Conservation (phyloP, 2,329 filamentous ascomycete genomes). For the Ceratocystis ficicola region DNA sequence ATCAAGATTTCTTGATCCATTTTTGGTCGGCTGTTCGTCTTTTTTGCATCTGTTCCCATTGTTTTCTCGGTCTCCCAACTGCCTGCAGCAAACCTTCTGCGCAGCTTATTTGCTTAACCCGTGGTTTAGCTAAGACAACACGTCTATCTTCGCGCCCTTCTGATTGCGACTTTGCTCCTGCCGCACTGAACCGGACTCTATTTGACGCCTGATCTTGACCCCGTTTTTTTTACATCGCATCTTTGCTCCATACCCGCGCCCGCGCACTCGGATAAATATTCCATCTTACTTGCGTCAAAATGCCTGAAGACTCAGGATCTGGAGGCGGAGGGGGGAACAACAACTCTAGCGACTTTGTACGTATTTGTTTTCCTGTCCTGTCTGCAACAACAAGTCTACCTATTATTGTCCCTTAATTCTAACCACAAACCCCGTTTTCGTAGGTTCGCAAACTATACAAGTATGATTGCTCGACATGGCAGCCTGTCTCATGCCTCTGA, state of each 20-base stretch:
- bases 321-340: conserved; percentile 49
- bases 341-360: conserved; percentile 92
- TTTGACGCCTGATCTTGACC: not conserved
- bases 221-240: not conserved
- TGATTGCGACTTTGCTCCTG: no score
- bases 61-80: not conserved
- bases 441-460: conserved; percentile 98
- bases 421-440: conserved; percentile 20
- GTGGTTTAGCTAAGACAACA: not conserved
- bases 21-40: not conserved
- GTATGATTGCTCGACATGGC: conserved; percentile 41
- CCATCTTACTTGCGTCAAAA: not conserved
- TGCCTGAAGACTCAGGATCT: conserved; percentile 17
- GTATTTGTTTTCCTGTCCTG: conserved; percentile 31
- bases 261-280: not conserved
- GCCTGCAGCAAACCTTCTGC: not conserved
- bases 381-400: not conserved
- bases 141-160: not conserved
- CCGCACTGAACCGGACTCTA: no score
- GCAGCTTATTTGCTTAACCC: not conserved
- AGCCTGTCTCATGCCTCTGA: conserved; percentile 15
- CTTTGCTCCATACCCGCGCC: not conserved
- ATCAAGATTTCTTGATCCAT: not conserved
- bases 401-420: not conserved
- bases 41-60: not conserved